Evolutionary conservation across 2,329 filamentous ascomycete genomes (phyloP), one percentile per base, ranked within the genome.

Genomic region (Xylaria sp.): DNA sequence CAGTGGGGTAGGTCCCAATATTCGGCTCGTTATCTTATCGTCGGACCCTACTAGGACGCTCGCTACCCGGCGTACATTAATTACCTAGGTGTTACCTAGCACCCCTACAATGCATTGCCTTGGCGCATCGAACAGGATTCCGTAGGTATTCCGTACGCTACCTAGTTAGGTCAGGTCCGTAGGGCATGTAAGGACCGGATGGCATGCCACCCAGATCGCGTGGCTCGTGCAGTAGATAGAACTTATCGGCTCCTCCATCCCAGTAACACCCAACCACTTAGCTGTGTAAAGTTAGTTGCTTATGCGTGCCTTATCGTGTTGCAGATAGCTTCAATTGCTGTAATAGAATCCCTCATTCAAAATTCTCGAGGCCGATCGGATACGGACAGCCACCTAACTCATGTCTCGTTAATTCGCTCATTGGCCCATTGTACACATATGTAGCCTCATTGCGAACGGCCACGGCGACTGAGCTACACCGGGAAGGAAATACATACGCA

Each of bases 221-320:
- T 71, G 69, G 69, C 69, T 71, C 65, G 69, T 71, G 65, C 69
- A 47, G 42, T 47, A 42, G 39, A 42, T 42, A 42, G 39, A 64
- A 47, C 67, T 27, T 58, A 19, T 21, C 12, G 62, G n/a, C 27
- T 51, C 54, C 54, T 60, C 21, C 24, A 64, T 61, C 51, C 64
- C 42, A 51, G 42, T 19, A 54, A 53, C 54, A 47, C 12, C 47
- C 24, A 50, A 51, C 21, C 48, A 51, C 48, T 51, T 30, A 51
- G 24, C 48, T 51, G 42, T 19, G 27, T 30, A 55, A 45, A 58
- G 63, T 45, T 53, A 42, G 47, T 24, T 55, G 19, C 30, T 53
- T 51, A 17, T 47, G 17, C 42, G 24, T 36, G 48, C 45, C 32
- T 19, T 50, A 55, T 39, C 34, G 45, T 58, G 14, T 39, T 55